These are phyloP conservation scores for Kappamyces sp. DNA, from an alignment of 192 early-diverging fungal species.

Conservation along the genomic window DNA sequence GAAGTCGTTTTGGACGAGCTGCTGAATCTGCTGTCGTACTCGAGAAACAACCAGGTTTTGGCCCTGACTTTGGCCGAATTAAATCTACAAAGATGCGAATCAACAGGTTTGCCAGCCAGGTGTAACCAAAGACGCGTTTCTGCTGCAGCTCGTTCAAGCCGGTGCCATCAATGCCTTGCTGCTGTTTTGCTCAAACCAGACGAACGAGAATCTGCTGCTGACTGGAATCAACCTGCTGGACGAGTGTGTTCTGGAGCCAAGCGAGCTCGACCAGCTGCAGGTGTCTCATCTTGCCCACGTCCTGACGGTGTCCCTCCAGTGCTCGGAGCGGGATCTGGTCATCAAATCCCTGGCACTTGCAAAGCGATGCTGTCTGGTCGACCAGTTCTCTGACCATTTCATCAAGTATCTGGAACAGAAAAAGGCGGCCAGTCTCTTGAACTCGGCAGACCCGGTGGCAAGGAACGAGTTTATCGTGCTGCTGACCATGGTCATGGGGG, in stretches of 20 bases:
- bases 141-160: not conserved
- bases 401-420: not conserved
- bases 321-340: not conserved
- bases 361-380: not conserved
- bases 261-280: not conserved
- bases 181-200: not conserved
- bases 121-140: not conserved
- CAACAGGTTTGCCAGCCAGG: not conserved
- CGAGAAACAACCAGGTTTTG: not conserved
- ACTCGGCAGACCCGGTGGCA: no score
- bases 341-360: not conserved
- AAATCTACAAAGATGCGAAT: not conserved
- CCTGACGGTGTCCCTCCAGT: not conserved
- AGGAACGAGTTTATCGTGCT: no score
- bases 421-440: not conserved
- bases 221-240: slow-evolving; percentile 2
- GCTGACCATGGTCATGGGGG: no score
- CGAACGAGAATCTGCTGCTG: not conserved
- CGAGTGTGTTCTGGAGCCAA: not conserved
- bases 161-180: slow-evolving; percentile 1
- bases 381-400: slow-evolving; percentile 1
- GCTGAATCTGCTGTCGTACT: slow-evolving; percentile 6
- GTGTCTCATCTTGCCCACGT: not conserved
- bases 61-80: not conserved
- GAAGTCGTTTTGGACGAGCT: not conserved